Evolutionary conservation across 2,329 filamentous ascomycete genomes (phyloP), one percentile per base, ranked within the genome.

Genomic region (Calonectria pteridis): DNA sequence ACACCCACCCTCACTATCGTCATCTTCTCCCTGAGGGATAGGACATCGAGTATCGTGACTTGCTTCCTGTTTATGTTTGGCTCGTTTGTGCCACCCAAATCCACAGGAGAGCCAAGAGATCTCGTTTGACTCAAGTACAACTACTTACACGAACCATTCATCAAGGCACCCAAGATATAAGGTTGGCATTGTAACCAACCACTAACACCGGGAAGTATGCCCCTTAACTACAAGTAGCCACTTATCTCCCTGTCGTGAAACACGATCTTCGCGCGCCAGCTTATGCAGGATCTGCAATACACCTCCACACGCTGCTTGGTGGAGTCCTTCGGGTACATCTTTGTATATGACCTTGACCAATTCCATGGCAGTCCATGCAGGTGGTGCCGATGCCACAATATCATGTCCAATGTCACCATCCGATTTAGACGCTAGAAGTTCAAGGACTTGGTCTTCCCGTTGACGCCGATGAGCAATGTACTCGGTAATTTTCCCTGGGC

Each of bases 281-380:
- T 98, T 98, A 71, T 88, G 85, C 76, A 99, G 84, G 69, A 98
- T 94, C 85, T 96, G 94, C 75, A 93, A 74, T 9, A 98, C 87
- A 1, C 96, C 95, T 50, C 89, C 88, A 75, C 94, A 92, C 0
- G 97, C 97, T 11, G 96, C 93, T 14, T 89, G 82, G 84, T 96
- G 94, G 77, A 98, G 86, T 79, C 89, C 91, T 82, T 94, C 91
- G 0, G 94, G 93, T 28, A 98, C 93, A 79, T 95, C 92, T 67
- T 89, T 89, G 83, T 99, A 99, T 40, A 99, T 95, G 37, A 94
- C 87, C 84, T 94, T 94, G n/a, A 98, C 96, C 76, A 98, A 87
- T 72, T 96, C 94, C 89, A 95, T 93, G 11, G 92, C 89, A 9
- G 90, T 91, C 94, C 93, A 95, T 0, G 84, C 83, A 72, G 85